A percentile compares a stretch with the other conserved stretches of the same genome.
phyloP scores from a whole-genome alignment of 768 basidiomycete genomes.

The Neoboletus subvelutipes region DNA sequence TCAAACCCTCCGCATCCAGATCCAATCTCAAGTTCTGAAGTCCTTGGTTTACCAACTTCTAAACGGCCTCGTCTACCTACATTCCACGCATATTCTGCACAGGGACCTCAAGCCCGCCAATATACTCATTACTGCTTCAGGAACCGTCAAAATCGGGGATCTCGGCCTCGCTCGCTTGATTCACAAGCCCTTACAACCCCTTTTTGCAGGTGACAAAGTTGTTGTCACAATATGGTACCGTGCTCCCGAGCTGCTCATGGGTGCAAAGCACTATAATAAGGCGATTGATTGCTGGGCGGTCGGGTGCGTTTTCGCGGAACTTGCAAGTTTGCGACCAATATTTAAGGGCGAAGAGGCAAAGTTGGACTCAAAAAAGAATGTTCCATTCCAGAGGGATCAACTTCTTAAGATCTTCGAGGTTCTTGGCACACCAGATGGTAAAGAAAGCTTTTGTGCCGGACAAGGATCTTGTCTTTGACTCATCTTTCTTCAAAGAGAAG shows the following conservation, averaged over 20 bases:
- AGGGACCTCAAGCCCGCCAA: slow-evolving; percentile 99
- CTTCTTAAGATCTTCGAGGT: slow-evolving; percentile 96
- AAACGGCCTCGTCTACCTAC: slow-evolving; percentile 92
- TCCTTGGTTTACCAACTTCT: slow-evolving; percentile 92
- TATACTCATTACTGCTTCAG: slow-evolving; percentile 87
- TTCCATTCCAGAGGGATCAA: slow-evolving; percentile 96
- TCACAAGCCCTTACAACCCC: slow-evolving; percentile 86
- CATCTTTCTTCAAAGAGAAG: slow-evolving; percentile 50
- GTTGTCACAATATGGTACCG: slow-evolving; percentile 99
- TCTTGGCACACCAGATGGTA: slow-evolving; percentile 84
- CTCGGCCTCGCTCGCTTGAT: slow-evolving; percentile 90
- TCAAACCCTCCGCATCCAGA: slow-evolving; percentile 76
- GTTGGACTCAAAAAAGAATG: slow-evolving; percentile 93
- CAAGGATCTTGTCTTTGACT: background rate
- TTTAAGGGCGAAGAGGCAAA: slow-evolving; percentile 99
- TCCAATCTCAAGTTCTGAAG: slow-evolving; percentile 80
- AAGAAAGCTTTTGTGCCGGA: background rate
- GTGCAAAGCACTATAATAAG: slow-evolving; percentile 96
- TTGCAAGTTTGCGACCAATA: slow-evolving; percentile 90
- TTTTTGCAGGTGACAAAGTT: slow-evolving; percentile 95
- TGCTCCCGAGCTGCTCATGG: slow-evolving; percentile 92
- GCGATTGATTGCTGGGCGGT: slow-evolving; percentile 98
- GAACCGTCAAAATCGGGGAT: slow-evolving; percentile 98
- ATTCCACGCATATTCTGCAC: slow-evolving; percentile 92
- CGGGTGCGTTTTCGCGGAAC: slow-evolving; percentile 95